These are phyloP conservation scores for Artemisia annua DNA, from an alignment of 129 eudicot species.

Conservation along the genomic window DNA sequence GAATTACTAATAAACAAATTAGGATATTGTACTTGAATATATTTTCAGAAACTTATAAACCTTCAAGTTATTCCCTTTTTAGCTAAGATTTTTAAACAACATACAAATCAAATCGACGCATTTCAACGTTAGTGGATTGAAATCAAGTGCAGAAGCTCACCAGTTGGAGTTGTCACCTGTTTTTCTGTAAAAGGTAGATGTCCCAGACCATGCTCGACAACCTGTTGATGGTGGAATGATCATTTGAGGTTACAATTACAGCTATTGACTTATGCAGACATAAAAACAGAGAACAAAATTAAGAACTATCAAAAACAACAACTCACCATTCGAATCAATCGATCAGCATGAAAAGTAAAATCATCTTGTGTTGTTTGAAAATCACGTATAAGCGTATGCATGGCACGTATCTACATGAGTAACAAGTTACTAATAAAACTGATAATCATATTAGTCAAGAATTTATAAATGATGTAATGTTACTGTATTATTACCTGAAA, in stretches of 20 bases:
- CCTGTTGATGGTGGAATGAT: slow-evolving; percentile 38
- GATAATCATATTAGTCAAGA: neutral
- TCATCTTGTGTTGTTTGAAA: slow-evolving; percentile 88
- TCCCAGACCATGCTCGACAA: slow-evolving; percentile 98
- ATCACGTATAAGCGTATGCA: slow-evolving; percentile 98
- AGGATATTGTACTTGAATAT: too few species aligned
- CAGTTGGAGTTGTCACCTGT: slow-evolving; percentile 97
- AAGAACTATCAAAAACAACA: slow-evolving; percentile 16
- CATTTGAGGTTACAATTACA: neutral
- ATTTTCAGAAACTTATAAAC: neutral
- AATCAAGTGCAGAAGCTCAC: slow-evolving; percentile 43
- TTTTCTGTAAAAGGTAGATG: slow-evolving; percentile 97
- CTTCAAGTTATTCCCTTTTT: neutral
- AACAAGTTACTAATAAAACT: neutral
- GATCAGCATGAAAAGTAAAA: slow-evolving; percentile 89
- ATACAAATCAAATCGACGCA: too few species aligned
- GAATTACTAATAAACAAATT: too few species aligned
- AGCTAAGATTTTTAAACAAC: too few species aligned
- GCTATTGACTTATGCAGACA: neutral
- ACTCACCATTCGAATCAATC: slow-evolving; percentile 92
- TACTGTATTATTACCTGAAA: slow-evolving; percentile 72
- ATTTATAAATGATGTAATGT: slow-evolving; percentile 13
- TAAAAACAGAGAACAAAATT: neutral
- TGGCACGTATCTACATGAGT: slow-evolving; percentile 83
- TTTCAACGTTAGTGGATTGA: too few species aligned